These are phyloP conservation scores for Lyophyllum atratum DNA, from an alignment of 768 basidiomycete genomes.

Conservation along the genomic window DNA sequence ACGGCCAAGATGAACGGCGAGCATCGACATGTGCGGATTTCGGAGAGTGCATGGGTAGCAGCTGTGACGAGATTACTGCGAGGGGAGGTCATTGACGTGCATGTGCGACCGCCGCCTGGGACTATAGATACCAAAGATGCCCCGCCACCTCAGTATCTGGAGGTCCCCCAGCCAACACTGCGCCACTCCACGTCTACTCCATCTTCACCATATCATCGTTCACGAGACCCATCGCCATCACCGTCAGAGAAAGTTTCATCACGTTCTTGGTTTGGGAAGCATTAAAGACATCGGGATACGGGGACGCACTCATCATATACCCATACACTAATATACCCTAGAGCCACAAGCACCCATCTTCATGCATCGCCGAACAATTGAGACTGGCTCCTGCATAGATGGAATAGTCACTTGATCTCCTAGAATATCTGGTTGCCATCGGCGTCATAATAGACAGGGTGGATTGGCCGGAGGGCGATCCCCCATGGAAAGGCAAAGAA, in stretches of 20 bases:
- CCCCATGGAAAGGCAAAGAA: neutral
- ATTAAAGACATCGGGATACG: neutral
- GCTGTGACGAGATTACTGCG: slow-evolving; percentile 40
- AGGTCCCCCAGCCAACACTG: slow-evolving; percentile 26
- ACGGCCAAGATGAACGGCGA: slow-evolving; percentile 32
- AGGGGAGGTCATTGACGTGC: slow-evolving; percentile 51
- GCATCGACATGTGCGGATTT: slow-evolving; percentile 47
- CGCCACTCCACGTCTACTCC: slow-evolving; percentile 26
- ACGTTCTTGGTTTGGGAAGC: slow-evolving; percentile 19
- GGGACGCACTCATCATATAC: neutral
- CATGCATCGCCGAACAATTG: too few relatives aligned
- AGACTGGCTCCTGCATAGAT: neutral
- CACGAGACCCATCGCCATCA: slow-evolving; percentile 22
- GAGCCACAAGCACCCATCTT: too few relatives aligned
- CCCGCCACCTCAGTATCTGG: slow-evolving; percentile 50
- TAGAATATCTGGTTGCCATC: neutral
- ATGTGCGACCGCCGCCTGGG: slow-evolving; percentile 34
- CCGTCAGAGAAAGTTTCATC: slow-evolving; percentile 10
- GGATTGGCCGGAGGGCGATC: neutral
- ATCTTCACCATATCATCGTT: slow-evolving; percentile 20
- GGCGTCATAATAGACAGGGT: neutral
- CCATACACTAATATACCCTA: neutral
- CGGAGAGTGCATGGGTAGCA: slow-evolving; percentile 49
- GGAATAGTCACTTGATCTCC: neutral
- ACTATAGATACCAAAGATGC: slow-evolving; percentile 21